Evolutionary conservation across 2,329 filamentous ascomycete genomes (phyloP).

Genomic region (Diplodia seriata): DNA sequence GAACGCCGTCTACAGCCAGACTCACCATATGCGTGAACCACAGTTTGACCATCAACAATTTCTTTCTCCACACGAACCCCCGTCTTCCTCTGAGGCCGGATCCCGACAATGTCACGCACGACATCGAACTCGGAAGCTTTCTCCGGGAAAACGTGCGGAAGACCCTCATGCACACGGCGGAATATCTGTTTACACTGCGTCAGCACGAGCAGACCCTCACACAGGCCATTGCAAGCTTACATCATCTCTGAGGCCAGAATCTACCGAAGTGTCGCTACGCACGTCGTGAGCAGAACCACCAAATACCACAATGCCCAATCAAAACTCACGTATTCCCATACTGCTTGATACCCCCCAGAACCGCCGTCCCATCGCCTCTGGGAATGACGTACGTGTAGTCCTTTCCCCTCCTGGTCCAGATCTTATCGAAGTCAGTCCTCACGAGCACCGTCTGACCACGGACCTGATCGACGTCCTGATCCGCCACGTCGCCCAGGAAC

Average conservation of each 20-base stretch:
- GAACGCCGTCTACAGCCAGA: background rate
- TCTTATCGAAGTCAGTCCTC: slow-evolving; percentile 37
- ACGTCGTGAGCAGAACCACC: background rate
- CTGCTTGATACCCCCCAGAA: slow-evolving; percentile 39
- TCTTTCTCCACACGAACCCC: slow-evolving; percentile 42
- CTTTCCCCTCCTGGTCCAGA: slow-evolving; percentile 37
- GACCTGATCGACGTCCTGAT: slow-evolving; percentile 36
- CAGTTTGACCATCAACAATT: slow-evolving; percentile 40
- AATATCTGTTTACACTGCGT: slow-evolving; percentile 30
- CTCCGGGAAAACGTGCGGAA: slow-evolving; percentile 36
- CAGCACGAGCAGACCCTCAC: background rate
- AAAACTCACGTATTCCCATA: slow-evolving; percentile 30
- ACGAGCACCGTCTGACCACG: slow-evolving; percentile 39
- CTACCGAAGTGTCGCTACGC: slow-evolving; percentile 21
- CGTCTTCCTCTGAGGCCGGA: slow-evolving; percentile 35
- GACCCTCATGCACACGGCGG: slow-evolving; percentile 36
- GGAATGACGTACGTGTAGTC: slow-evolving; percentile 40
- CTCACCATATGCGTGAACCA: slow-evolving; percentile 42
- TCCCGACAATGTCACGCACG: slow-evolving; percentile 39
- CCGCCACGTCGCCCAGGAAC: slow-evolving; percentile 36
- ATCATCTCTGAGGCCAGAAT: slow-evolving; percentile 31
- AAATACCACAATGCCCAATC: too few relatives aligned
- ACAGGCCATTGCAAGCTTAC: background rate
- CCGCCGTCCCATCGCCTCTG: slow-evolving; percentile 38
- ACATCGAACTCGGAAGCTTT: slow-evolving; percentile 35